Evolutionary conservation across 192 early-diverging fungal genomes (phyloP).

Genomic region (Entomortierella parvispora): DNA sequence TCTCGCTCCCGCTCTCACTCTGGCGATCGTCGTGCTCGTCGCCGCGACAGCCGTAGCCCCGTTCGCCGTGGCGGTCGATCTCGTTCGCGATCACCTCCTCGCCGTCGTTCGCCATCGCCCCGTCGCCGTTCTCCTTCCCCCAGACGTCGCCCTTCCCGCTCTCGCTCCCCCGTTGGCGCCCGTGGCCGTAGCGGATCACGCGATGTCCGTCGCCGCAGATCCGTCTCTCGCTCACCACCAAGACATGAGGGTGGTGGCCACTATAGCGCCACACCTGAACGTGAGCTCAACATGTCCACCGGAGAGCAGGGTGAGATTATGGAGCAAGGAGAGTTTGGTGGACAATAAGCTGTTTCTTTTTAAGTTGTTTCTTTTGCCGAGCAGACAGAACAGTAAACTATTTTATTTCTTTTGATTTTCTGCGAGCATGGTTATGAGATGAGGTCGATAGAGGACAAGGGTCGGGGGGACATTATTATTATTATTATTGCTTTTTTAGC

Average conservation of each 20-base stretch:
- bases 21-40: conserved; percentile 19
- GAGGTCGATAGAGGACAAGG: too few species aligned
- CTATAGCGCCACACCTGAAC: not conserved
- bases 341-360: too few species aligned
- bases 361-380: too few species aligned
- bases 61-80: conserved; percentile 22
- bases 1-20: conserved; percentile 34
- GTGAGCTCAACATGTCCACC: not conserved
- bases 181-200: conserved; percentile 28
- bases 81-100: conserved; percentile 25
- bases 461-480: too few species aligned
- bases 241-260: not conserved
- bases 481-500: too few species aligned
- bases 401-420: too few species aligned
- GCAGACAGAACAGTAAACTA: too few species aligned
- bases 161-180: conserved; percentile 16
- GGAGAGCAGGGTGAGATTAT: not conserved
- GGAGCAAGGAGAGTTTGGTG: not conserved
- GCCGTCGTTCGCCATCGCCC: conserved; percentile 33
- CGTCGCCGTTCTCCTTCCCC: conserved; percentile 27
- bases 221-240: not conserved
- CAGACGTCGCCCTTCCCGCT: conserved; percentile 22
- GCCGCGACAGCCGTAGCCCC: conserved; percentile 29
- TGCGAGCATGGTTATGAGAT: too few species aligned
- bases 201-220: not conserved